Evolutionary conservation across 164 flowering plant species (phyloP).

Genomic region (Protea cynaroides): DNA sequence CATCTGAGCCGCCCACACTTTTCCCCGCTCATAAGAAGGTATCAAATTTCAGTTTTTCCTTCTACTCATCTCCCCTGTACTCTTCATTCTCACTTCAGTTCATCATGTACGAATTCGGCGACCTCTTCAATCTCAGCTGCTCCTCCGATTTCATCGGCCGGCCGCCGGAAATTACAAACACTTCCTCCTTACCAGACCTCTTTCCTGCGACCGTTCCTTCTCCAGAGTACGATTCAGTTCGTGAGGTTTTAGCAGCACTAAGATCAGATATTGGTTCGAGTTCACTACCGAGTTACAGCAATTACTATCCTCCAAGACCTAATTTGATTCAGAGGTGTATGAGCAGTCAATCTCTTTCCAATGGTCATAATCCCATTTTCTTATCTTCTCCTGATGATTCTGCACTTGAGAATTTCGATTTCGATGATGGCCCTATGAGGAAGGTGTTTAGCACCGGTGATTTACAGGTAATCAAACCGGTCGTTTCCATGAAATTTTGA

Average conservation of each 20-base stretch:
- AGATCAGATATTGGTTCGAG: constrained; percentile 43
- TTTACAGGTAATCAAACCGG: constrained; percentile 22
- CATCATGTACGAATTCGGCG: constrained; percentile 11
- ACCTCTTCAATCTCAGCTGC: constrained; percentile 3
- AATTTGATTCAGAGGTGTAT: constrained; percentile 47
- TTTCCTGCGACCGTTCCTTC: no score
- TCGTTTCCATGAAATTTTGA: no score
- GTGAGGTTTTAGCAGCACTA: constrained; percentile 16
- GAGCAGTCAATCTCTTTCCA: constrained; percentile 52
- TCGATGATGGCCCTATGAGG: constrained; percentile 36
- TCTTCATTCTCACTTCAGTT: no score
- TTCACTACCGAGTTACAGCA: constrained; percentile 20
- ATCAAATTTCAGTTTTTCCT: no score
- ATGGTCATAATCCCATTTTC: constrained; percentile 10
- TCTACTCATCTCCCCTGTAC: no score
- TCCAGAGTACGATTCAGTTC: constrained; percentile 10
- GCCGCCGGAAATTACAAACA: background rate
- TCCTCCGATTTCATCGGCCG: constrained; percentile 3
- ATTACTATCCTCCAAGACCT: constrained; percentile 19
- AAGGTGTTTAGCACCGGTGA: constrained; percentile 72
- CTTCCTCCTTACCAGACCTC: no score
- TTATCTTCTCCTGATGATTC: constrained; percentile 12
- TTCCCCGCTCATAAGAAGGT: background rate
- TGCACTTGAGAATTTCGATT: constrained; percentile 25
- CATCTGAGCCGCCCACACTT: background rate